Percentiles rank a stretch among this genome's conserved stretches.
phyloP scores from a whole-genome alignment of 106 monocot genomes.

The Dendrobium chrysotoxum region DNA sequence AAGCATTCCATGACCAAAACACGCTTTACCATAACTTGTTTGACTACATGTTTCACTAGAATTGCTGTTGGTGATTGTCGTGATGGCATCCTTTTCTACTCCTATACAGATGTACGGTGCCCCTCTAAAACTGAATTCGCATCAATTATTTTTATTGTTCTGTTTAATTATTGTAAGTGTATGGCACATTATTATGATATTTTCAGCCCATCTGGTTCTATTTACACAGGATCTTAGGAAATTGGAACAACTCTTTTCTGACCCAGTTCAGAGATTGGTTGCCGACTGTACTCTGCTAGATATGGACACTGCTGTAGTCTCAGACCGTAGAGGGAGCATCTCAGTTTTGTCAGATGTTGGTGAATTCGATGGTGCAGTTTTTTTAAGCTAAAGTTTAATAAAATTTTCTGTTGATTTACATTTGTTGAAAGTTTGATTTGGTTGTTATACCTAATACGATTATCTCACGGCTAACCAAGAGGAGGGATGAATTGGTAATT shows the following conservation, averaged over 20 bases:
- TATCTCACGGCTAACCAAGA: too few species aligned
- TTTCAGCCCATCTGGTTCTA: neutral
- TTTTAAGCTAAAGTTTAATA: neutral
- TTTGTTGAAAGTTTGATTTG: too few species aligned
- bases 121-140: neutral
- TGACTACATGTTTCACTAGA: constrained; percentile 53
- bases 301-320: constrained; percentile 62
- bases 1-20: constrained; percentile 58
- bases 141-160: neutral
- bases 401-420: neutral
- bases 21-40: constrained; percentile 82
- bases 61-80: constrained; percentile 98
- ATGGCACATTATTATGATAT: constrained; percentile 2
- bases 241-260: constrained; percentile 71
- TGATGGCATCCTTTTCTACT: constrained; percentile 90
- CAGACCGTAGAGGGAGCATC: constrained; percentile 75
- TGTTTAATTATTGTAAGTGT: neutral
- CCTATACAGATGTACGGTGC: constrained; percentile 65
- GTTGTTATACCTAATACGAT: too few species aligned
- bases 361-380: constrained; percentile 60
- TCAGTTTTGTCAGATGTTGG: constrained; percentile 59
- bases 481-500: too few species aligned
- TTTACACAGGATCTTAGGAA: constrained; percentile 56
- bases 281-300: constrained; percentile 82
- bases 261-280: constrained; percentile 77